These are phyloP conservation scores for Dipteronia sinensis DNA, from an alignment of 345 rosid species.

Conservation along the genomic window DNA sequence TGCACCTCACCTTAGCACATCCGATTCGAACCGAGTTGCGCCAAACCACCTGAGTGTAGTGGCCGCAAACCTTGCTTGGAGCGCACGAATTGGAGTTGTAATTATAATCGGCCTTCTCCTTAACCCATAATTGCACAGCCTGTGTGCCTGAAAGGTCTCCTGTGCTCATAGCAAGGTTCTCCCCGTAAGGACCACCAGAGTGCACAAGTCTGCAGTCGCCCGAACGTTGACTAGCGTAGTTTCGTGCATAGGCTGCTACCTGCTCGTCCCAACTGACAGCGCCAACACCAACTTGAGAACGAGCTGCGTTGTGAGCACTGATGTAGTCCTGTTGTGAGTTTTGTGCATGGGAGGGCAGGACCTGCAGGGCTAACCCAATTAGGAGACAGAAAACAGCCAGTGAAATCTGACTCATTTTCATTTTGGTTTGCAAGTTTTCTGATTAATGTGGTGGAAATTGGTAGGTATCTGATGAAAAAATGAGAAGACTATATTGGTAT, in stretches of 20 bases:
- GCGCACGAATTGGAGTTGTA: constrained; percentile 19
- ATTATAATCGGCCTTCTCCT: constrained; percentile 17
- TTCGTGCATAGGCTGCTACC: constrained; percentile 49
- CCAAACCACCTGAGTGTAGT: constrained; percentile 31
- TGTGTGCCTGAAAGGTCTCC: no score
- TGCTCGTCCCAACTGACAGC: constrained; percentile 49
- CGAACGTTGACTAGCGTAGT: constrained; percentile 36
- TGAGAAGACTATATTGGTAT: no score
- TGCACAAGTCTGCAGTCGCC: constrained; percentile 47
- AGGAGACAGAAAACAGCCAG: not conserved
- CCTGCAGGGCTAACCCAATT: constrained; percentile 3
- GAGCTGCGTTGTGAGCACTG: constrained; percentile 55
- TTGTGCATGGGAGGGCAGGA: constrained; percentile 28
- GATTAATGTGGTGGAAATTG: not conserved
- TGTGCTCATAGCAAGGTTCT: no score
- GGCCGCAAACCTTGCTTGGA: constrained; percentile 11
- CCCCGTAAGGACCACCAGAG: not conserved
- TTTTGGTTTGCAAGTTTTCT: not conserved
- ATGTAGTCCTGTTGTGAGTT: constrained; percentile 44
- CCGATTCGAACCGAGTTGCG: constrained; percentile 18
- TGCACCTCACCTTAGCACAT: constrained; percentile 19
- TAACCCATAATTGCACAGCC: constrained; percentile 10
- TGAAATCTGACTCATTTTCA: not conserved
- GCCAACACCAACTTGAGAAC: constrained; percentile 39
- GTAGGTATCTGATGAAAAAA: not conserved